Percentiles rank a stretch among this genome's conserved stretches.
Evolutionary conservation across 768 basidiomycete species (phyloP).

Genomic region (Tulasnella sp.): DNA sequence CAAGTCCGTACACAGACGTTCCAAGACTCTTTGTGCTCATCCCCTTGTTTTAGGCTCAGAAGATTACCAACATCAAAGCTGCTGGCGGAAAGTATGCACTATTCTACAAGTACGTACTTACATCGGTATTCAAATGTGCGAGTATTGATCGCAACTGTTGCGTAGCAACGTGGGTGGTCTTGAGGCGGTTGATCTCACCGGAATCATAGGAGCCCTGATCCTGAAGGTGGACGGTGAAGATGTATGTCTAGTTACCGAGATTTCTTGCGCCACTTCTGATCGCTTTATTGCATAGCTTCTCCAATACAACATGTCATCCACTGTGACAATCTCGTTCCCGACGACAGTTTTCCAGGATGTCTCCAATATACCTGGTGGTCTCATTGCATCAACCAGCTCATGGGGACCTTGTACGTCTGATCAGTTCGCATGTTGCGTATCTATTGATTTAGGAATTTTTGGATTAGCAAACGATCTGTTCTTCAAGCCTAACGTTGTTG

Average conservation of each 20-base stretch:
- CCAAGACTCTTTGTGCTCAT: not conserved
- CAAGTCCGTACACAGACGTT: not conserved
- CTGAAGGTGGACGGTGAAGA: constrained; percentile 12
- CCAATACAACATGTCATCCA: constrained; percentile 6
- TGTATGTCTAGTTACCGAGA: not conserved
- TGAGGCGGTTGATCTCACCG: not conserved
- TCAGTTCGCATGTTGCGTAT: too few species aligned
- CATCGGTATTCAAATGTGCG: too few species aligned
- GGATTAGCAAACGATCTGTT: constrained; percentile 23
- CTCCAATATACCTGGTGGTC: constrained; percentile 24
- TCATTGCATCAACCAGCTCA: constrained; percentile 22
- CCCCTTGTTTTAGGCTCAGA: constrained; percentile 15
- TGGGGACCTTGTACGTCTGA: constrained; percentile 24
- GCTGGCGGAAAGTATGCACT: constrained; percentile 14
- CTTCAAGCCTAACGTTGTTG: constrained; percentile 23
- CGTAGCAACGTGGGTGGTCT: constrained; percentile 5
- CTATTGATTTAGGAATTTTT: not conserved
- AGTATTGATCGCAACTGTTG: not conserved
- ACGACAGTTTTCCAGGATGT: constrained; percentile 14
- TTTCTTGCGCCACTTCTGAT: not conserved
- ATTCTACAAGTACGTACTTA: constrained; percentile 10
- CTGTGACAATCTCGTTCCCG: constrained; percentile 11
- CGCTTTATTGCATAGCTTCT: not conserved
- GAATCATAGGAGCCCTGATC: constrained; percentile 9
- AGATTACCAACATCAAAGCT: constrained; percentile 19